Percentiles rank a stretch among this genome's conserved stretches.
Evolutionary conservation across 768 basidiomycete species (phyloP).

Genomic region (Suillus sp.): DNA sequence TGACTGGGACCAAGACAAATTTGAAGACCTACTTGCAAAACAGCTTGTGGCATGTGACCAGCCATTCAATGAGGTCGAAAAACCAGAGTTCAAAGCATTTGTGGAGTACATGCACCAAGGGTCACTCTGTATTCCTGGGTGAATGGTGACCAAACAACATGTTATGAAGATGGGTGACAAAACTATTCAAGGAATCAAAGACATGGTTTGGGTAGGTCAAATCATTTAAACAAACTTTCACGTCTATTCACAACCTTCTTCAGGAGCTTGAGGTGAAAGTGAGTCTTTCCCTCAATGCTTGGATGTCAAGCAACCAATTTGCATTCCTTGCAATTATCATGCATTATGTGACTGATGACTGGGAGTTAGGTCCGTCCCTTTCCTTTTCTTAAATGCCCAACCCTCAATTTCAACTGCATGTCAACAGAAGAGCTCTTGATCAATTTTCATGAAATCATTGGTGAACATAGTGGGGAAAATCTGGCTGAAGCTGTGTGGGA

Average conservation of each 20-base stretch:
- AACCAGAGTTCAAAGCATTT: background rate
- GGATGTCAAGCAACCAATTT: background rate
- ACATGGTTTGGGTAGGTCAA: background rate
- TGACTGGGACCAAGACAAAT: background rate
- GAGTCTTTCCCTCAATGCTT: background rate
- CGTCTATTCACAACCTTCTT: background rate
- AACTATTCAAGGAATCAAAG: background rate
- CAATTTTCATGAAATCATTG: background rate
- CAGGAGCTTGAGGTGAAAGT: background rate
- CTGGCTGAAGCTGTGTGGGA: background rate
- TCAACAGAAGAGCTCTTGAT: background rate
- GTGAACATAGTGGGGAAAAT: background rate
- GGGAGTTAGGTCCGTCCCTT: background rate
- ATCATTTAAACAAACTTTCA: background rate
- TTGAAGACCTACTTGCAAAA: background rate
- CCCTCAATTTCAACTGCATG: background rate
- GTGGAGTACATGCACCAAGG: background rate
- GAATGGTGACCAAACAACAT: background rate
- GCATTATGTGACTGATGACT: background rate
- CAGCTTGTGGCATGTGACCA: background rate
- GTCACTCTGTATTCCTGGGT: background rate
- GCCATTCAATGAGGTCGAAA: background rate
- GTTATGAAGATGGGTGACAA: background rate
- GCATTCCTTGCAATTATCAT: background rate
- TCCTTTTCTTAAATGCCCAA: background rate